Percentiles rank a stretch among this genome's conserved stretches.
Conservation (phyloP, 2,329 filamentous ascomycete genomes). For the Colletotrichum falcatum region DNA sequence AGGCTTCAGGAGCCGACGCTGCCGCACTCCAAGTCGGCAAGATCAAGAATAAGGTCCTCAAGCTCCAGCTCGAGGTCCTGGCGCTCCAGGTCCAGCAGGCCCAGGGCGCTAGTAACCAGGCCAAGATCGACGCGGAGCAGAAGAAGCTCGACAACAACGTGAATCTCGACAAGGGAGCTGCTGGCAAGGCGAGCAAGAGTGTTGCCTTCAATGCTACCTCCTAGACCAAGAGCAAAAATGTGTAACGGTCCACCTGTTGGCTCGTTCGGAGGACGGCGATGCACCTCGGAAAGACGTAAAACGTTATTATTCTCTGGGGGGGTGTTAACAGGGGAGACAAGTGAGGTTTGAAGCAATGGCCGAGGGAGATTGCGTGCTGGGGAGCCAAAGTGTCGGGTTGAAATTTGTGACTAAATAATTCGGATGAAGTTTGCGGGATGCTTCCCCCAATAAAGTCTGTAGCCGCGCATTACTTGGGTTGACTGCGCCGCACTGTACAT, state of each 20-base stretch:
- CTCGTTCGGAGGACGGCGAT: not conserved
- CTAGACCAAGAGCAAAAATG: constrained; percentile 1
- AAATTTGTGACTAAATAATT: constrained; percentile 33
- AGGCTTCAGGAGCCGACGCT: constrained; percentile 55
- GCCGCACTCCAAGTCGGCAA: constrained; percentile 65
- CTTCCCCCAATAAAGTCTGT: not conserved
- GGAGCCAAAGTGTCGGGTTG: constrained; percentile 25
- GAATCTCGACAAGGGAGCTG: constrained; percentile 50
- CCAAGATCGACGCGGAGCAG: constrained; percentile 59
- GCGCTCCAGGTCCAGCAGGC: constrained; percentile 64
- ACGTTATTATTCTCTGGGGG: constrained; percentile 3
- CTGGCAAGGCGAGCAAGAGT: constrained; percentile 51
- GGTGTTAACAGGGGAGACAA: not conserved
- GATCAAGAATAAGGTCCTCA: constrained; percentile 72
- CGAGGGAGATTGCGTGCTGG: constrained; percentile 21
- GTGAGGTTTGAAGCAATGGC: constrained; percentile 16
- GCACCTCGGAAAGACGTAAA: not conserved
- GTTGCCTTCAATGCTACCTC: constrained; percentile 51
- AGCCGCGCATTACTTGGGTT: not conserved
- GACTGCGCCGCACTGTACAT: not conserved
- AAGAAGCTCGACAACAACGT: constrained; percentile 68
- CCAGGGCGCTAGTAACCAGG: constrained; percentile 57
- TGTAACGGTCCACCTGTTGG: not conserved
- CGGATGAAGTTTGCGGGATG: constrained; percentile 17
- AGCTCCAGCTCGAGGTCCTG: constrained; percentile 65